Base-by-base conservation (phyloP, 169 alveolate genomes). In the Cryptosporidium sp. region DNA sequence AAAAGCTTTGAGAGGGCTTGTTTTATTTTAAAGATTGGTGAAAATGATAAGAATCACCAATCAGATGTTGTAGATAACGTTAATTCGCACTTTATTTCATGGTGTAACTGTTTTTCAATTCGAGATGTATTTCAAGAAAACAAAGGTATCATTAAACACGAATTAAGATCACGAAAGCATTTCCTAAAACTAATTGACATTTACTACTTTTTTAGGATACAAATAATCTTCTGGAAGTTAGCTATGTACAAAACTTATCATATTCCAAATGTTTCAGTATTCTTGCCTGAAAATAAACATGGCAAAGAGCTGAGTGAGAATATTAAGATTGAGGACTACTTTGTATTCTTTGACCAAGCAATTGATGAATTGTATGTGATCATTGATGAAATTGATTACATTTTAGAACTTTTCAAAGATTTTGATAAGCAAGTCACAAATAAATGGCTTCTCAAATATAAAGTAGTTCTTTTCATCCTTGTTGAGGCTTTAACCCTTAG, bases 151-250 rank as follows among this genome's bases (percentile, higher is more conserved):
- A 51, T 70, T 23, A 29, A 45, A 14, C 56, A 33, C n/a, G 39
- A 75, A 14, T 75, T 60, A 75, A 53, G 39, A 52, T 18, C 31
- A 37, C 48, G 65, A 12, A 60, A 62, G 62, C 80, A 80, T 23
- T 23, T 44, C 4, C 56, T 62, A 16, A 80, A 44, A 35, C 80
- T 60, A 29, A 44, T 45, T 14, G 89, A 80, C 8, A 61, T 80
- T 8, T 80, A 45, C 67, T 80, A 62, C 56, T 80, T 80, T 60
- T 80, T 80, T 62, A 37, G 89, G 9, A 80, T 80, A 23, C 89
- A 80, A n/a, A 52, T 80, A 8, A 61, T 80, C 9, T 65, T 62
- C 39, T 60, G 89, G 73, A 80, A 62, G 48, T 39, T 80, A 62
- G 26, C 75, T 8, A 62, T 80, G 65, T 80, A 80, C 75, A 80